Conservation (phyloP, 2,329 filamentous ascomycete genomes). For the Aureobasidium subglaciale region DNA sequence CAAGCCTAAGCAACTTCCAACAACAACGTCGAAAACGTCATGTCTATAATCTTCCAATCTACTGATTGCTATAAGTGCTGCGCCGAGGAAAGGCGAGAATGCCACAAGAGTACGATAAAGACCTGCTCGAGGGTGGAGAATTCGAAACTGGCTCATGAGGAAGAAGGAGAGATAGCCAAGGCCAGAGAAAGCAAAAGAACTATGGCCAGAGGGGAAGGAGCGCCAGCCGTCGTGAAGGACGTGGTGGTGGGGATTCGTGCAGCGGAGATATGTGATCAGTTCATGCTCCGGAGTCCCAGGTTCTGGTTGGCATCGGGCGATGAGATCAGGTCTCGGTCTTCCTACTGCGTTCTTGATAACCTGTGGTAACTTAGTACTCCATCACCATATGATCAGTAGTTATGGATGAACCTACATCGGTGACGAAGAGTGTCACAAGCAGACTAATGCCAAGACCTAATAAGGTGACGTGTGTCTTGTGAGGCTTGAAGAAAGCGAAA, state of each 20-base stretch:
- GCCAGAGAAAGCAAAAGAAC: slow-evolving; percentile 70
- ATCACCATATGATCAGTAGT: background rate
- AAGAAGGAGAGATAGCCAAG: slow-evolving; percentile 60
- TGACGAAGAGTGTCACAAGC: slow-evolving; percentile 72
- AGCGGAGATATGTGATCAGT: slow-evolving; percentile 59
- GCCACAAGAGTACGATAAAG: slow-evolving; percentile 49
- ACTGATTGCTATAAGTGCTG: slow-evolving; percentile 53
- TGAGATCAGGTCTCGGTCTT: slow-evolving; percentile 74
- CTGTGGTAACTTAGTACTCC: slow-evolving; percentile 15
- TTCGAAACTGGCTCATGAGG: slow-evolving; percentile 52
- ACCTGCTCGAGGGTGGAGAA: slow-evolving; percentile 52
- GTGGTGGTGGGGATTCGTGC: slow-evolving; percentile 63
- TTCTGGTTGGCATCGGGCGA: slow-evolving; percentile 75
- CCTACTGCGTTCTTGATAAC: slow-evolving; percentile 84
- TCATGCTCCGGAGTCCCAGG: slow-evolving; percentile 48
- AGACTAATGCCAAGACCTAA: slow-evolving; percentile 71
- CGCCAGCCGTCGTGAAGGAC: slow-evolving; percentile 75
- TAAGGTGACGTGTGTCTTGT: slow-evolving; percentile 80
- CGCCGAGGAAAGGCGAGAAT: slow-evolving; percentile 49
- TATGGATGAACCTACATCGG: slow-evolving; percentile 48
- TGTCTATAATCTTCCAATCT: slow-evolving; percentile 59
- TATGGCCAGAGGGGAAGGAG: slow-evolving; percentile 75
- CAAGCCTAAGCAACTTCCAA: slow-evolving; percentile 49
- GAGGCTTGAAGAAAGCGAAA: slow-evolving; percentile 54
- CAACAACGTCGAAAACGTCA: slow-evolving; percentile 56